Evolutionary conservation across 176 grass and related monocot species (phyloP).

Genomic region (Bolboschoenus planiculmis): DNA sequence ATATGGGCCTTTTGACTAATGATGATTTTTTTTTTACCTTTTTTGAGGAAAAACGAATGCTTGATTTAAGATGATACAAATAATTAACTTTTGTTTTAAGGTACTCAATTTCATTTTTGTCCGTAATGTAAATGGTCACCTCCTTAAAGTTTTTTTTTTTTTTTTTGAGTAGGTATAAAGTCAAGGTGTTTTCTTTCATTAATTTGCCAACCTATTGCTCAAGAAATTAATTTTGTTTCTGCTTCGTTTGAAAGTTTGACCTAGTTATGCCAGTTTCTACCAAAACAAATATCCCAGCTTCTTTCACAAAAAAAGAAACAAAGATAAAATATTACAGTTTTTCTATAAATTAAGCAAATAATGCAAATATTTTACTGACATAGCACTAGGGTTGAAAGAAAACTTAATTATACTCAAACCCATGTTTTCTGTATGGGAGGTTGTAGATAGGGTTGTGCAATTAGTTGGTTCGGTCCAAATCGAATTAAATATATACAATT

Average conservation of each 20-base stretch:
- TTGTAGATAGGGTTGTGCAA: no score
- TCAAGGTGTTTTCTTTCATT: background rate
- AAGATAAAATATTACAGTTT: background rate
- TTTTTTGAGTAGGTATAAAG: background rate
- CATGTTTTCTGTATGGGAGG: no score
- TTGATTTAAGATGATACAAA: background rate
- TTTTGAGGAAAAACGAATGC: background rate
- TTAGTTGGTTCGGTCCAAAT: no score
- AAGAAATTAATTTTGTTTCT: background rate
- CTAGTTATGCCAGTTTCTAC: background rate
- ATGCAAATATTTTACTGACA: background rate
- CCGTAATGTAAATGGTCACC: background rate
- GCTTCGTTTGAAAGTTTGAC: background rate
- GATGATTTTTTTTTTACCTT: background rate
- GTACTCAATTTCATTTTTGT: background rate
- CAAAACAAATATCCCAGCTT: background rate
- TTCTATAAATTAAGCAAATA: background rate
- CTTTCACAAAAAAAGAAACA: background rate
- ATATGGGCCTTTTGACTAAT: background rate
- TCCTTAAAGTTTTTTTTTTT: background rate
- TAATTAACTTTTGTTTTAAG: background rate
- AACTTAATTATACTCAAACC: background rate
- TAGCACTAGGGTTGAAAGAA: background rate
- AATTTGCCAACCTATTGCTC: background rate
- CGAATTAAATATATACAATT: no score